Base-by-base conservation (phyloP, 495 filamentous ascomycete species). In the Usnea hakonensis region DNA sequence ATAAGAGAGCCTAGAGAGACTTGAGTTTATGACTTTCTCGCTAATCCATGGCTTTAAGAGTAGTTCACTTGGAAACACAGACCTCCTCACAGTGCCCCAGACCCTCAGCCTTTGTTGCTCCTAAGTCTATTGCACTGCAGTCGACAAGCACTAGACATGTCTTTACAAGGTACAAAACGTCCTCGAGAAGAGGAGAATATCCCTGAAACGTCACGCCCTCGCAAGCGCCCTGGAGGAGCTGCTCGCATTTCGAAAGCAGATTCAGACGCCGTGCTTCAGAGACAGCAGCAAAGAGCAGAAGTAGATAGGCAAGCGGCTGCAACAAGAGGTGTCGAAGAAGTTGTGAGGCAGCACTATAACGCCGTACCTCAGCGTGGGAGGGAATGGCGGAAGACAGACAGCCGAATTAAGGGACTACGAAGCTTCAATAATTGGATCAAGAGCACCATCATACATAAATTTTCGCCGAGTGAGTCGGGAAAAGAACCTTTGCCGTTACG, bases 401-500 rank as follows among this genome's bases (percentile, higher is more conserved):
- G 87, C 70, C 85, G 87, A 61, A 98, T 98, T 78, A 96, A 94
- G 74, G 94, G 94, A 0, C 77, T 98, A 57, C 85, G 94, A 23
- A 89, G 86, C 67, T 96, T 95, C 78, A 98, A 98, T 75, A 98
- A 98, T 71, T 98, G 94, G 94, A 82, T 97, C 72, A 98, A 98
- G 79, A 95, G 90, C 72, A 90, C 87, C 17, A 81, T 96, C 61
- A 97, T 98, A 65, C 91, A 97, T 71, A 97, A 96, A 70, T 97
- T 96, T 74, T 90, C 90, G 3, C 91, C 90, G 0, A 85, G 86
- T 56, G 91, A 96, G 63, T 75, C 79, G 14, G 81, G 75, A 70
- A 76, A 73, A 9, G 83, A 89, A 64, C 80, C 79, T 30, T 76
- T 84, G 57, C 81, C 82, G 59, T 73, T 97, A 28, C 76, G 90